Evolutionary conservation across 371 early-diverging fungal species (phyloP).

Genomic region (Batrachochytrium dendrobatidis): DNA sequence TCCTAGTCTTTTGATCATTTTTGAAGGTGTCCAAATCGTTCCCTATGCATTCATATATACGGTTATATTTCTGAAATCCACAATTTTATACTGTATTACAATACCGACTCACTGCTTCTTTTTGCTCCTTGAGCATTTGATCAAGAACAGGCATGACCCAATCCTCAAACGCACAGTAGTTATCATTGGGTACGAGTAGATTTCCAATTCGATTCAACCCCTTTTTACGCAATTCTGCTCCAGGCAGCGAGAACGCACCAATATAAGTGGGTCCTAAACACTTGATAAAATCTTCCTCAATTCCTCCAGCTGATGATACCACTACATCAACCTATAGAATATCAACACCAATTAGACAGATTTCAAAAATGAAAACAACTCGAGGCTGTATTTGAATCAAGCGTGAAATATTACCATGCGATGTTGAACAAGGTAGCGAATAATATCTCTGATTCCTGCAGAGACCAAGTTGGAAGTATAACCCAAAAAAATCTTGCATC

Average conservation of each 20-base stretch:
- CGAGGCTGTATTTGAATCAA: not conserved
- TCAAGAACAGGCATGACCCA: conserved; percentile 96
- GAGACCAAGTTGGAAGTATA: conserved; percentile 98
- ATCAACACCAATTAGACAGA: not conserved
- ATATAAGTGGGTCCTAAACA: conserved; percentile 88
- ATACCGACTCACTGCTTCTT: conserved; percentile 23
- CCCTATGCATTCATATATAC: conserved; percentile 34
- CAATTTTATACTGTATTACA: not conserved
- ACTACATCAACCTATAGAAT: conserved; percentile 72
- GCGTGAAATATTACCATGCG: conserved; percentile 47
- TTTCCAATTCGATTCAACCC: conserved; percentile 99
- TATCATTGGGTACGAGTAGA: conserved; percentile 97
- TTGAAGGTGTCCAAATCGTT: conserved; percentile 87
- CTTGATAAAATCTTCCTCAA: conserved; percentile 99
- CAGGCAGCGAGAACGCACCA: conserved; percentile 77
- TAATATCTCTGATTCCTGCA: conserved; percentile 92
- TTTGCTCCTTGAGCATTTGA: conserved; percentile 85
- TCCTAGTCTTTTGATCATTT: conserved; percentile 92
- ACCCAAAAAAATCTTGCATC: conserved; percentile 94
- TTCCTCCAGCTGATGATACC: conserved; percentile 96
- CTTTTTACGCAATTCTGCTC: conserved; percentile 75
- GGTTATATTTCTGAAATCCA: not conserved
- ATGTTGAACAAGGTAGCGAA: conserved; percentile 88
- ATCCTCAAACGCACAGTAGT: conserved; percentile 96
- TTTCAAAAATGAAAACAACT: conserved; percentile 9